phyloP scores from a whole-genome alignment of 2,329 filamentous ascomycete genomes.

The Curvularia sp. region DNA sequence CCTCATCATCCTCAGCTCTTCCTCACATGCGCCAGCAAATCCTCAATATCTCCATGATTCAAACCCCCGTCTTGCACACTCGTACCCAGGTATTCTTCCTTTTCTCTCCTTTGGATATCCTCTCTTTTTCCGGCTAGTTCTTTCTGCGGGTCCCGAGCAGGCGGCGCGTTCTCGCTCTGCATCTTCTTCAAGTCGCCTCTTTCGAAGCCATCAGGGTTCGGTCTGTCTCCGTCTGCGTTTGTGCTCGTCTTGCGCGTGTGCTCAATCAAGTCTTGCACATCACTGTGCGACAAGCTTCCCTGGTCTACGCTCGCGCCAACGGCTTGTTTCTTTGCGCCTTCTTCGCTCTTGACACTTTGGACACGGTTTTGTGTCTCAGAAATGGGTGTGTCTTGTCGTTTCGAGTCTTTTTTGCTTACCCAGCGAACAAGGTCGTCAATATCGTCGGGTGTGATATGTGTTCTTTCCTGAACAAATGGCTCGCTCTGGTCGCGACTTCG shows the following conservation, averaged over 20 bases:
- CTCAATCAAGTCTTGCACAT: conserved; percentile 18
- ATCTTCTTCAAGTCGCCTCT: conserved; percentile 6
- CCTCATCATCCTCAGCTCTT: not conserved
- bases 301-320: conserved; percentile 31
- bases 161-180: not conserved
- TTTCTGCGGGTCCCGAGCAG: not conserved
- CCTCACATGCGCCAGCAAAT: conserved; percentile 7
- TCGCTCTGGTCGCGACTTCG: conserved; percentile 18
- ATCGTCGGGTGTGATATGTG: conserved; percentile 30
- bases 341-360: conserved; percentile 8
- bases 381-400: conserved; percentile 11
- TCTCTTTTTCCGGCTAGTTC: conserved; percentile 4
- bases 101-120: conserved; percentile 2
- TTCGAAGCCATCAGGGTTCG: not conserved
- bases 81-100: conserved; percentile 10
- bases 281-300: conserved; percentile 25
- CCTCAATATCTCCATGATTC: conserved; percentile 9
- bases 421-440: conserved; percentile 39
- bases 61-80: conserved; percentile 3
- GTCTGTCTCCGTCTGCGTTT: not conserved
- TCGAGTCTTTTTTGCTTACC: conserved; percentile 30
- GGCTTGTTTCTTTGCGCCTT: conserved; percentile 25
- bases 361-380: conserved; percentile 2
- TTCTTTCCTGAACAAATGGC: conserved; percentile 10
- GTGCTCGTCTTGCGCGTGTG: conserved; percentile 10